A percentile compares a stretch with the other conserved stretches of the same genome.
phyloP scores from a whole-genome alignment of 495 filamentous ascomycete genomes.

The Aspergillus egyptiacus region DNA sequence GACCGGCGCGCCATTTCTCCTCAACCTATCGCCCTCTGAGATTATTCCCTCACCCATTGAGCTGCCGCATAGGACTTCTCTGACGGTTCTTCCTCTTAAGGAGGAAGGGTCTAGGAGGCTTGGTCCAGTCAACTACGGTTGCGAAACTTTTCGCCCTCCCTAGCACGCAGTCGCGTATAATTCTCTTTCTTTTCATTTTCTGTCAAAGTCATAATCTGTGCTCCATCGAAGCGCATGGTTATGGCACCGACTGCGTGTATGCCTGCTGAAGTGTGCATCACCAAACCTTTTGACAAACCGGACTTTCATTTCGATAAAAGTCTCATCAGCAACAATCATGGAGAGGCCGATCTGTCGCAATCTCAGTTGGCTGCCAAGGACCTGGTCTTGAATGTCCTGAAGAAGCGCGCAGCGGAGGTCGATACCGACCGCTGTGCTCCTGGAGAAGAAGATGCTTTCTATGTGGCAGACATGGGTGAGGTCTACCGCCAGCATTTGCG shows the following conservation, averaged over 20 bases:
- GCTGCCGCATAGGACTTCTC: constrained; percentile 98
- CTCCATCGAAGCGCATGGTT: constrained; percentile 41
- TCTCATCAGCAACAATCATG: constrained; percentile 31
- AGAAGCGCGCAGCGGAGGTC: constrained; percentile 71
- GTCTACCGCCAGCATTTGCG: constrained; percentile 97
- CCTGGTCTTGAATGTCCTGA: constrained; percentile 73
- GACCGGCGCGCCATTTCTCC: constrained; percentile 45
- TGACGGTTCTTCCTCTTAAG: constrained; percentile 91
- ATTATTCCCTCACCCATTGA: constrained; percentile 56
- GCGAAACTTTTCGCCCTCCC: constrained; percentile 84
- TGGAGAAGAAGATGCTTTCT: constrained; percentile 95
- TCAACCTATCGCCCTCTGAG: constrained; percentile 48
- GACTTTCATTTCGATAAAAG: constrained; percentile 24
- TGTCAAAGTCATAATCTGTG: constrained; percentile 19
- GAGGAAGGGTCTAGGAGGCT: constrained; percentile 92
- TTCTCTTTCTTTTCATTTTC: constrained; percentile 15
- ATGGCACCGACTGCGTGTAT: constrained; percentile 70
- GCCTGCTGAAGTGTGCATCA: constrained; percentile 46
- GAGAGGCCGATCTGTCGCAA: constrained; percentile 40
- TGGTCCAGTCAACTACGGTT: constrained; percentile 77
- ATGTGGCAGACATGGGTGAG: constrained; percentile 96
- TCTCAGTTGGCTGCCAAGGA: constrained; percentile 45
- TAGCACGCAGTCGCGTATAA: constrained; percentile 53
- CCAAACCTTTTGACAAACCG: constrained; percentile 28
- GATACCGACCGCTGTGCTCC: constrained; percentile 79